These are phyloP conservation scores for Colletotrichum siamense DNA, from an alignment of 2,329 filamentous ascomycete species.

Conservation along the genomic window DNA sequence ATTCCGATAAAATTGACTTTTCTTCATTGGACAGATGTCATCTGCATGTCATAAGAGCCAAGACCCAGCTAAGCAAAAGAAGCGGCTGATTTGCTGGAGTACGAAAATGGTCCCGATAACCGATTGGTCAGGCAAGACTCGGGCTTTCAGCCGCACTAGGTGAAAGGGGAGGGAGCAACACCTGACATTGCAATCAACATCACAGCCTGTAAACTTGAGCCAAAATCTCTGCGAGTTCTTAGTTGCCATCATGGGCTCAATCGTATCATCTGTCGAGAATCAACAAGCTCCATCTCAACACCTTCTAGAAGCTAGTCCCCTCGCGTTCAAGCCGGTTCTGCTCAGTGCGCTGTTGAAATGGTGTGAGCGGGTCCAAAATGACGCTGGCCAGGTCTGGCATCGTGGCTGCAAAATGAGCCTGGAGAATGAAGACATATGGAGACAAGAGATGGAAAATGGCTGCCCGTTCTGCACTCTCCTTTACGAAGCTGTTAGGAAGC, in stretches of 20 bases:
- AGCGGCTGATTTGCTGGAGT: background rate
- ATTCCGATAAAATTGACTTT: fast-evolving
- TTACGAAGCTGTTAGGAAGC: background rate
- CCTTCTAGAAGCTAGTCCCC: background rate
- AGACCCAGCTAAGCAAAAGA: background rate
- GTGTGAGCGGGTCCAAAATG: background rate
- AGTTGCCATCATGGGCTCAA: background rate
- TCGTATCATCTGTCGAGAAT: background rate
- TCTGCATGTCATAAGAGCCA: background rate
- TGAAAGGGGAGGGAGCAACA: background rate
- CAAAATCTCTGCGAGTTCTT: background rate
- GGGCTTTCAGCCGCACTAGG: background rate
- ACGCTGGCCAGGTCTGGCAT: background rate
- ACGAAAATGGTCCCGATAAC: background rate
- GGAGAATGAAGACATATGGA: background rate
- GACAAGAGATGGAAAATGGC: background rate
- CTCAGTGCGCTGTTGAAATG: background rate
- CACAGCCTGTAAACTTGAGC: background rate
- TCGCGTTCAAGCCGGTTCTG: background rate
- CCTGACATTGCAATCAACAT: background rate
- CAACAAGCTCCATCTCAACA: background rate
- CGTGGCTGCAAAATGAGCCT: background rate
- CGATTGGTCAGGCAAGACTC: background rate
- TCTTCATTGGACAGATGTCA: background rate
- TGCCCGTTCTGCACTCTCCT: background rate